These are phyloP conservation scores for Anthracocystis panici-leucophaei DNA, from an alignment of 1,284 basidiomycete genomes.

Conservation along the genomic window DNA sequence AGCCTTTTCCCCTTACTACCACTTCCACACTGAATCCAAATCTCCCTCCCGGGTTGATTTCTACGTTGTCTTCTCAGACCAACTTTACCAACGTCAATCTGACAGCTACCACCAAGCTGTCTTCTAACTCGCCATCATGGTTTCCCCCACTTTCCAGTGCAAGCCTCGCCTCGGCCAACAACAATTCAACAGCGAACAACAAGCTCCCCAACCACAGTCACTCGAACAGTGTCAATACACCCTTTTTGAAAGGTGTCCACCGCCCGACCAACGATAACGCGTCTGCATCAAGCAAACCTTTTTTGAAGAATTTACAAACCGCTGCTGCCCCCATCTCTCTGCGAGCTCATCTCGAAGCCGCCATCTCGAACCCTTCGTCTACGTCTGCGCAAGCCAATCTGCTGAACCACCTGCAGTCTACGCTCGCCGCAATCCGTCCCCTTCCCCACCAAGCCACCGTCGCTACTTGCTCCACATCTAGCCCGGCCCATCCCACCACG, in stretches of 20 bases:
- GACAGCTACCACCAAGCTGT: slow-evolving; percentile 53
- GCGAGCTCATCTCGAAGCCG: slow-evolving; percentile 49
- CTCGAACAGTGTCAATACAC: slow-evolving; percentile 29
- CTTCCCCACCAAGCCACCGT: slow-evolving; percentile 10
- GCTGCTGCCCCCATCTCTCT: slow-evolving; percentile 35
- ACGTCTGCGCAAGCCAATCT: slow-evolving; percentile 49
- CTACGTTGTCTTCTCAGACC: slow-evolving; percentile 53
- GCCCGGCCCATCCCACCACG: slow-evolving; percentile 24
- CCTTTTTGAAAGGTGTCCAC: slow-evolving; percentile 54
- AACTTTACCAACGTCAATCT: slow-evolving; percentile 28
- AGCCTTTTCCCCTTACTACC: slow-evolving; percentile 38
- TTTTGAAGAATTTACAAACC: slow-evolving; percentile 35
- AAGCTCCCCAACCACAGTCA: slow-evolving; percentile 29
- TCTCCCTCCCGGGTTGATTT: slow-evolving; percentile 56
- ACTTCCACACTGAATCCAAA: slow-evolving; percentile 31
- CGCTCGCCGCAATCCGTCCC: slow-evolving; percentile 48
- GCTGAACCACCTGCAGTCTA: slow-evolving; percentile 41
- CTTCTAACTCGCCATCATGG: slow-evolving; percentile 47
- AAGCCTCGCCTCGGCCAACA: slow-evolving; percentile 51
- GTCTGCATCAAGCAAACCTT: slow-evolving; percentile 9
- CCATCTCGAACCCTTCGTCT: slow-evolving; percentile 54
- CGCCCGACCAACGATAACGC: slow-evolving; percentile 53
- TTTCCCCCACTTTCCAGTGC: slow-evolving; percentile 41
- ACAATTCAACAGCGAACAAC: slow-evolving; percentile 26
- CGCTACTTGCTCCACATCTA: slow-evolving; percentile 13